These are phyloP conservation scores for Piper longum DNA, from an alignment of 164 flowering plant genomes.

Conservation along the genomic window DNA sequence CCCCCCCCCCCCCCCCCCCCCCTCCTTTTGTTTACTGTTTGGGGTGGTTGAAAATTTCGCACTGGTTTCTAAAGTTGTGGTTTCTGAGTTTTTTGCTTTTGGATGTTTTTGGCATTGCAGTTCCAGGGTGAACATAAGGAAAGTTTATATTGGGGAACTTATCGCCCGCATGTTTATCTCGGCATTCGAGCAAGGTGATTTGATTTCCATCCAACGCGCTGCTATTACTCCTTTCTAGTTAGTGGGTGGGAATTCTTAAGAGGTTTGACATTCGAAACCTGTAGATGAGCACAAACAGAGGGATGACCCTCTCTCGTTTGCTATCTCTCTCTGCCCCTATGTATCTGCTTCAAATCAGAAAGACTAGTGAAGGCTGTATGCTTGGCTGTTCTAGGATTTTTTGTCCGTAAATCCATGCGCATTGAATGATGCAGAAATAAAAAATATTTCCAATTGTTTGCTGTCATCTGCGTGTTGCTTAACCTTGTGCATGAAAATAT, in stretches of 20 bases:
- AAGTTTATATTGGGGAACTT: constrained; percentile 97
- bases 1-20: too few relatives aligned
- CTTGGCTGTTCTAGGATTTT: background rate
- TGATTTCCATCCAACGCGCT: background rate
- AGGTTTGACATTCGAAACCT: background rate
- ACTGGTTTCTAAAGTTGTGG: background rate
- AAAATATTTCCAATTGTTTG: too few relatives aligned
- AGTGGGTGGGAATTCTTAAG: background rate
- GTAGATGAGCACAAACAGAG: background rate
- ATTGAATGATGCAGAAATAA: background rate
- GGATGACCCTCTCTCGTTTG: too few relatives aligned
- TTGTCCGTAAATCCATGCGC: background rate
- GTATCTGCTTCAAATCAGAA: too few relatives aligned
- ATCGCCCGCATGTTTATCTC: constrained; percentile 80
- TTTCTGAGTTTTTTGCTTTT: background rate
- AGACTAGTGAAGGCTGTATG: background rate
- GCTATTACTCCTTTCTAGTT: background rate
- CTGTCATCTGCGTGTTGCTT: background rate
- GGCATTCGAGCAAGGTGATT: constrained; percentile 82
- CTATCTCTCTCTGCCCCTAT: too few relatives aligned
- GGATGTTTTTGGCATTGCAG: constrained; percentile 20
- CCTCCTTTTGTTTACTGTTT: too few relatives aligned
- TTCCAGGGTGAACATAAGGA: constrained; percentile 94
- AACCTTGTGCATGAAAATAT: background rate
- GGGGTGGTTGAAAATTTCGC: background rate